Percentiles rank a stretch among this genome's conserved stretches.
Conservation (phyloP, 164 flowering plant genomes). For the Vitis rotundifolia region DNA sequence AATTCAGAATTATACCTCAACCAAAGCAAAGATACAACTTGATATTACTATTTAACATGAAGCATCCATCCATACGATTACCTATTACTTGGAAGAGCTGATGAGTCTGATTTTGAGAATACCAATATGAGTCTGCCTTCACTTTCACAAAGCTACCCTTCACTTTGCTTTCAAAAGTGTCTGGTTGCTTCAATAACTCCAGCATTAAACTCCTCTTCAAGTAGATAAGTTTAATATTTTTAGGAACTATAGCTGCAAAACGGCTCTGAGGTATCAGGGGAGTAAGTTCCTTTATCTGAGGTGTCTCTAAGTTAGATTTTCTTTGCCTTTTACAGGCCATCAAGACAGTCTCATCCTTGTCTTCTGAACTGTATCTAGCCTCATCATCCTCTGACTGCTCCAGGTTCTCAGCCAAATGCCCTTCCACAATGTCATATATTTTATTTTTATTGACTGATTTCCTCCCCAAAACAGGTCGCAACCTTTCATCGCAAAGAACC, state of each 20-base stretch:
- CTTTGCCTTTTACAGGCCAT: constrained; percentile 21
- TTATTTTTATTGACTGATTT: constrained; percentile 39
- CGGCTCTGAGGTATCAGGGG: constrained; percentile 16
- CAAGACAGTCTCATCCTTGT: constrained; percentile 14
- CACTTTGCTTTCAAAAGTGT: constrained; percentile 56
- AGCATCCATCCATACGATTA: constrained; percentile 11
- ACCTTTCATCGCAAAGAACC: constrained; percentile 52
- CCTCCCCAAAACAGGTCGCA: constrained; percentile 49
- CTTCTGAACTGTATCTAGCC: constrained; percentile 24
- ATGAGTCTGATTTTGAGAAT: constrained; percentile 19
- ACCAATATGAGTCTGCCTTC: constrained; percentile 44
- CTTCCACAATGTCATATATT: constrained; percentile 46
- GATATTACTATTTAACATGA: neutral
- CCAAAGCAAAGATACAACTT: neutral
- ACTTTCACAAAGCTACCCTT: constrained; percentile 67
- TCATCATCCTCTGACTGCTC: constrained; percentile 47
- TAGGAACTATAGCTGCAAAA: constrained; percentile 55
- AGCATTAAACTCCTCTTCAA: constrained; percentile 57
- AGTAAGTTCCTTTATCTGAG: constrained; percentile 12
- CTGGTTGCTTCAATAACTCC: constrained; percentile 45
- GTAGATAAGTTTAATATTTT: constrained; percentile 67
- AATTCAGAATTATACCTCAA: neutral
- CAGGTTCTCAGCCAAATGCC: constrained; percentile 57
- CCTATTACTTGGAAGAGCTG: constrained; percentile 71
- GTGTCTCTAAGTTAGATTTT: constrained; percentile 8